Base-by-base conservation (phyloP, 1,284 basidiomycete species). In the Fomes fomentarius region DNA sequence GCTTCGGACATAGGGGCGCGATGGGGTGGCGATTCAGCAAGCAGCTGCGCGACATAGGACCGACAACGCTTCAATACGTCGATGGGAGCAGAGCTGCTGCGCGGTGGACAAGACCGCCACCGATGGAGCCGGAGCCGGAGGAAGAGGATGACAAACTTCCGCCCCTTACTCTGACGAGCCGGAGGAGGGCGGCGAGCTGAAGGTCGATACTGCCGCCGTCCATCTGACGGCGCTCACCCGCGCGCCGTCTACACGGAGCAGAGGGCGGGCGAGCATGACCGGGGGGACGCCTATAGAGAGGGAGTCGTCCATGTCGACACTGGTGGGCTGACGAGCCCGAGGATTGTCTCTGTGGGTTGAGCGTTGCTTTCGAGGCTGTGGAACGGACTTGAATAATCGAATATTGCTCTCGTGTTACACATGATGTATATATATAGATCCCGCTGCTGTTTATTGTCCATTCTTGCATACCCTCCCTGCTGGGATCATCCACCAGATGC, bases 201-300 rank as follows among this genome's bases (percentile, higher is more conserved):
- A 62, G 57, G 47, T 62, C 45, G 66, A 73, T 39, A 69, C 74
- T n/a, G n/a, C n/a, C 53, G 74, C 74, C 14, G 56, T 56, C 9
- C 78, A 79, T 48, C 65, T 78, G 25, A 84, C 85, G 10, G 83
- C 83, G 11, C 73, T 90, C 40, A 89, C 88, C n/a, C 76, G 82
- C 52, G 84, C 82, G 60, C 83, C 83, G 21, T 87, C 86, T 41
- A 72, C 71, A 33, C 77, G 84, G 58, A 78, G 74, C 57, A 84
- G 82, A 69, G 79, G 79, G 35, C 75, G 82, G 62, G 70, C 73
- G 52, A 85, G 82, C 62, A 63, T 78, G 54, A 76, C 59, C 21
- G 63, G 52, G 40, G 63, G 50, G 30, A 63, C 57, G 44, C 62
- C 63, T 7, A 40, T 63, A 44, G 61, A 67, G n/a, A 53, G 49